Percentiles rank a stretch among this genome's conserved stretches.
phyloP scores from a whole-genome alignment of 371 early-diverging fungal species.

The Rhizomucor miehei region DNA sequence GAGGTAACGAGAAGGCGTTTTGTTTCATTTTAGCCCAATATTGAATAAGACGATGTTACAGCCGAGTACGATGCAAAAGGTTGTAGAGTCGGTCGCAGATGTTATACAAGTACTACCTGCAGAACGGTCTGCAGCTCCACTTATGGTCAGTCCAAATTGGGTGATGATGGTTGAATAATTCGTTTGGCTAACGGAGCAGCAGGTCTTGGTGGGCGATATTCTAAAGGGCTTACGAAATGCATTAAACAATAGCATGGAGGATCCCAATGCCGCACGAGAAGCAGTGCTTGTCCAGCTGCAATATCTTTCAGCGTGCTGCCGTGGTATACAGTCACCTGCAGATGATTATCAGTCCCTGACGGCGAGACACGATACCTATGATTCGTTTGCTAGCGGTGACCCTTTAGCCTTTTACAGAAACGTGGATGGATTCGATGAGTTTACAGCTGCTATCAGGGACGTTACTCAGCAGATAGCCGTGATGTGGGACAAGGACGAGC shows the following conservation, averaged over 20 bases:
- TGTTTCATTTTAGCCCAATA: too few species aligned
- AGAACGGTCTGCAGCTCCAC: constrained; percentile 50
- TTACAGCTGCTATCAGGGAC: constrained; percentile 31
- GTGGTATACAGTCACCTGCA: constrained; percentile 53
- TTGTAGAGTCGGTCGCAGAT: constrained; percentile 70
- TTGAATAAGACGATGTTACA: constrained; percentile 6
- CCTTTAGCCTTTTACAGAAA: constrained; percentile 18
- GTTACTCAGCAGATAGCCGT: constrained; percentile 25
- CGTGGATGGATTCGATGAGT: constrained; percentile 27
- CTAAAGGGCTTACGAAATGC: constrained; percentile 35
- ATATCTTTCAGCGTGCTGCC: constrained; percentile 50
- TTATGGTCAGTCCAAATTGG: constrained; percentile 43
- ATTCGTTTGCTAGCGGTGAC: constrained; percentile 41
- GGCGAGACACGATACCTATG: constrained; percentile 30
- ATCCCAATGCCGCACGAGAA: constrained; percentile 19
- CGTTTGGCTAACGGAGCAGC: background rate
- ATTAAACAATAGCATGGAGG: constrained; percentile 11
- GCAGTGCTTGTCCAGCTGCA: constrained; percentile 29
- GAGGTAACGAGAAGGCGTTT: background rate
- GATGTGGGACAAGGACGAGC: constrained; percentile 35
- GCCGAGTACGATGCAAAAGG: constrained; percentile 60
- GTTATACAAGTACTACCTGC: constrained; percentile 65
- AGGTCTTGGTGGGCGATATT: constrained; percentile 47
- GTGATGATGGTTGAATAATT: background rate
- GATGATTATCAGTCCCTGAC: constrained; percentile 43